These are phyloP conservation scores for Microdochium bolleyi DNA, from an alignment of 2,329 filamentous ascomycete species.

Conservation along the genomic window DNA sequence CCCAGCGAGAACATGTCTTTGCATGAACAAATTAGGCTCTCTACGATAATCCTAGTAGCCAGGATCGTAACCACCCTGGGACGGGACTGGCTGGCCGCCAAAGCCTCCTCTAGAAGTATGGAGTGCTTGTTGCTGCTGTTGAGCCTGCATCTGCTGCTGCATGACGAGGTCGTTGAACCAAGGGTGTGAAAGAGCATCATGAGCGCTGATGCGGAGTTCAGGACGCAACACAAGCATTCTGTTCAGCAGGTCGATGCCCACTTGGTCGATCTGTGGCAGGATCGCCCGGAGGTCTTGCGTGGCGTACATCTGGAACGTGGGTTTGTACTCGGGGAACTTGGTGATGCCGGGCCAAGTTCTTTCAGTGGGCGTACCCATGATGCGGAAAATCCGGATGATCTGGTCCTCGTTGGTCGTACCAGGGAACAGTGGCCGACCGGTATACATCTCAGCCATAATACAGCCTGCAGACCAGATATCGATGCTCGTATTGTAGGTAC, in stretches of 20 bases:
- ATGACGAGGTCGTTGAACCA: conserved; percentile 79
- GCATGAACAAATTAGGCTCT: background rate
- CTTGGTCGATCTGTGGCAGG: conserved; percentile 79
- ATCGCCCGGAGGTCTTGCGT: conserved; percentile 85
- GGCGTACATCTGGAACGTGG: conserved; percentile 86
- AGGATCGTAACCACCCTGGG: conserved; percentile 17
- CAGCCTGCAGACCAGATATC: conserved; percentile 99
- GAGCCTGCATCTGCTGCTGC: conserved; percentile 39
- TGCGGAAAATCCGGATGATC: conserved; percentile 90
- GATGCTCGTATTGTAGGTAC: conserved; percentile 99
- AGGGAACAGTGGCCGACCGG: conserved; percentile 87
- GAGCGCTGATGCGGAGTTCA: conserved; percentile 82
- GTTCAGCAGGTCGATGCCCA: conserved; percentile 79
- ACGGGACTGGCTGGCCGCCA: conserved; percentile 16
- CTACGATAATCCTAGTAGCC: conserved; percentile 12
- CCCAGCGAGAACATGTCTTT: no score
- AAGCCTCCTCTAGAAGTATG: conserved; percentile 30
- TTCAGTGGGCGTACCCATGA: conserved; percentile 97
- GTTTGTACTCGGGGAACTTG: conserved; percentile 95
- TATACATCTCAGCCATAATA: conserved; percentile 99
- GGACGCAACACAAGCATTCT: conserved; percentile 90
- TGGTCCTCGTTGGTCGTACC: conserved; percentile 98
- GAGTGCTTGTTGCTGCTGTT: conserved; percentile 25
- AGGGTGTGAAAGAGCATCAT: conserved; percentile 78
- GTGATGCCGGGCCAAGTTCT: conserved; percentile 93